Percentiles rank a stretch among this genome's conserved stretches.
Conservation (phyloP, 2,329 filamentous ascomycete genomes). For the Aspergillus nomiae region DNA sequence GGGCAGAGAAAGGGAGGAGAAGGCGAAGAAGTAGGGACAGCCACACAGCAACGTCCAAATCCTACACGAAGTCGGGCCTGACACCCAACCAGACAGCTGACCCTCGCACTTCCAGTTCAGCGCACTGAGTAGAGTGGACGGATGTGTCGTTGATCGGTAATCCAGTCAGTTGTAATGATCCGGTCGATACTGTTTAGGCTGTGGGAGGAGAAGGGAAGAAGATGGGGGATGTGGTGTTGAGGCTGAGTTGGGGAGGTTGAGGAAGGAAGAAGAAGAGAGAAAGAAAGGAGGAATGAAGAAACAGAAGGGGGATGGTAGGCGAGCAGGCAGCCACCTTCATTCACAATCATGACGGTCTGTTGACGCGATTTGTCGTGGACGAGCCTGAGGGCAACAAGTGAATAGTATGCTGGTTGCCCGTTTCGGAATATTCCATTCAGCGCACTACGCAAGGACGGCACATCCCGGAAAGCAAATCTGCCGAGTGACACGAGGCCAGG, state of each 20-base stretch:
- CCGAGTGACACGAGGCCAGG: background rate
- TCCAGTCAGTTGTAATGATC: background rate
- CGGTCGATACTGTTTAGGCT: background rate
- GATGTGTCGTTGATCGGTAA: background rate
- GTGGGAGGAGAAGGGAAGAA: background rate
- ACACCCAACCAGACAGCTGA: background rate
- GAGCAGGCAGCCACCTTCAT: background rate
- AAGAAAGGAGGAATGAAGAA: background rate
- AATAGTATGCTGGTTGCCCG: background rate
- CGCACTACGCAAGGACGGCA: background rate
- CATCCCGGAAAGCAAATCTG: background rate
- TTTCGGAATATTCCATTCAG: background rate
- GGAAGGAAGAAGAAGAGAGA: background rate
- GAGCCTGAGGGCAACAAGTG: background rate
- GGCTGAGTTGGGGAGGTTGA: background rate
- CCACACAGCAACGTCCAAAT: background rate
- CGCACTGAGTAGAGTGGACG: background rate
- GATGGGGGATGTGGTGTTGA: background rate
- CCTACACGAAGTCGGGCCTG: background rate
- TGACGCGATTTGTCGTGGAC: background rate
- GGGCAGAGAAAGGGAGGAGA: background rate
- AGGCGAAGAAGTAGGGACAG: background rate
- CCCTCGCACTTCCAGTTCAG: background rate
- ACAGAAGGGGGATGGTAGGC: background rate
- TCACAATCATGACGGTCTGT: background rate